Evolutionary conservation across 257 asterid genomes (phyloP).

Genomic region (Capsicum rhomboideum): DNA sequence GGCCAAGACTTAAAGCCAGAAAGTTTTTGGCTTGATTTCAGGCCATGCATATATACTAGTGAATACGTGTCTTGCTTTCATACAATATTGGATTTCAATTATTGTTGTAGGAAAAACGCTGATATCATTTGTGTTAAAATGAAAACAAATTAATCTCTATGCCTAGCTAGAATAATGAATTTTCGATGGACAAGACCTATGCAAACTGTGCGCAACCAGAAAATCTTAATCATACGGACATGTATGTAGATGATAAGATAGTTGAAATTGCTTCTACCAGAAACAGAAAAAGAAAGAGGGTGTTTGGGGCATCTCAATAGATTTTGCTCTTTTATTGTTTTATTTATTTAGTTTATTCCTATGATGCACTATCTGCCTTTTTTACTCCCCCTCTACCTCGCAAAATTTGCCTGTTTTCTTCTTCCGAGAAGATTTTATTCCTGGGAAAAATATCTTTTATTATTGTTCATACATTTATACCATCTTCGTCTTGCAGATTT

Average conservation of each 20-base stretch:
- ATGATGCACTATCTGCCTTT: not conserved
- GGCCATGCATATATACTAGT: not conserved
- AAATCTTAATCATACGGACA: not conserved
- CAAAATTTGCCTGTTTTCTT: not conserved
- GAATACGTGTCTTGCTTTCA: not conserved
- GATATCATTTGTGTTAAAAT: not conserved
- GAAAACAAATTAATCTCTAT: not conserved
- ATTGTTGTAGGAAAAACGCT: not conserved
- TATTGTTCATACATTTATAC: not conserved
- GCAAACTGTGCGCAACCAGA: not conserved
- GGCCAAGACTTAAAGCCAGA: not conserved
- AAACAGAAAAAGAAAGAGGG: not conserved
- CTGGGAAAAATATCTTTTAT: not conserved
- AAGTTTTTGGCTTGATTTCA: not conserved
- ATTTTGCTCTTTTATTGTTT: not conserved
- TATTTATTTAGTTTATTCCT: not conserved
- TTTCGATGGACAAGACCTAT: not conserved
- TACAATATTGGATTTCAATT: not conserved
- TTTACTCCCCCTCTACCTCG: not conserved
- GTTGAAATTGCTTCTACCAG: not conserved
- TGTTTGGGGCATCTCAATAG: not conserved
- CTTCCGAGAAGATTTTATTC: not conserved
- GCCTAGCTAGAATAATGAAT: not conserved
- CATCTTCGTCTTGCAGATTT: slow-evolving; percentile 38
- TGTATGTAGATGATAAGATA: not conserved